Conservation (phyloP, 2,329 filamentous ascomycete species). For the Trichophyton benhamiae region DNA sequence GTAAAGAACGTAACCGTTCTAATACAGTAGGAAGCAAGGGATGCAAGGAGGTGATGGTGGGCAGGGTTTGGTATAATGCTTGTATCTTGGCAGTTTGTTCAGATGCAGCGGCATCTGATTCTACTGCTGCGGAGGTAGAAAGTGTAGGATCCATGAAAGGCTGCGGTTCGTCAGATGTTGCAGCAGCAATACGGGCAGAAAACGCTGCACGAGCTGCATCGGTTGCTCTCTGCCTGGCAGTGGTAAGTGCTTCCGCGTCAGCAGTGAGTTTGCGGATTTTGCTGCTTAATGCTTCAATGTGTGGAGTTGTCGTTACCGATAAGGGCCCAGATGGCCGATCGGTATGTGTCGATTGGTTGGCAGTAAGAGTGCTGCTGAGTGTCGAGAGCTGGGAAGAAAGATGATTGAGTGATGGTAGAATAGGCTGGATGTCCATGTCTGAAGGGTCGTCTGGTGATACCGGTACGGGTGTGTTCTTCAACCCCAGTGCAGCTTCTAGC, state of each 20-base stretch:
- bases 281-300: conserved; percentile 33
- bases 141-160: conserved; percentile 21
- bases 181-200: conserved; percentile 25
- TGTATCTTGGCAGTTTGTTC: conserved; percentile 82
- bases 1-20: conserved; percentile 70
- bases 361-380: conserved; percentile 42
- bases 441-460: conserved; percentile 35
- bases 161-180: conserved; percentile 26
- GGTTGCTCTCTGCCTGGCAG: conserved; percentile 32
- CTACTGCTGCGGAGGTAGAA: conserved; percentile 32
- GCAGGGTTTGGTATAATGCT: conserved; percentile 74
- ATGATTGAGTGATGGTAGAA: conserved; percentile 68
- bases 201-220: conserved; percentile 33
- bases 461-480: conserved; percentile 56
- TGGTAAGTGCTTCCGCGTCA: conserved; percentile 34
- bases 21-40: conserved; percentile 76
- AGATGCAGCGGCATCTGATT: conserved; percentile 35
- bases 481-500: conserved; percentile 69
- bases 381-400: conserved; percentile 71
- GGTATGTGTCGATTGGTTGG: background rate
- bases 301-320: conserved; percentile 22
- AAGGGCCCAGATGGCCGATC: conserved; percentile 23
- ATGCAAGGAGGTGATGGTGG: conserved; percentile 74
- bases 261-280: conserved; percentile 34
- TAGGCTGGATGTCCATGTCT: conserved; percentile 46